Base-by-base conservation (phyloP, 1,284 basidiomycete species). In the Ganoderma lingzhi region DNA sequence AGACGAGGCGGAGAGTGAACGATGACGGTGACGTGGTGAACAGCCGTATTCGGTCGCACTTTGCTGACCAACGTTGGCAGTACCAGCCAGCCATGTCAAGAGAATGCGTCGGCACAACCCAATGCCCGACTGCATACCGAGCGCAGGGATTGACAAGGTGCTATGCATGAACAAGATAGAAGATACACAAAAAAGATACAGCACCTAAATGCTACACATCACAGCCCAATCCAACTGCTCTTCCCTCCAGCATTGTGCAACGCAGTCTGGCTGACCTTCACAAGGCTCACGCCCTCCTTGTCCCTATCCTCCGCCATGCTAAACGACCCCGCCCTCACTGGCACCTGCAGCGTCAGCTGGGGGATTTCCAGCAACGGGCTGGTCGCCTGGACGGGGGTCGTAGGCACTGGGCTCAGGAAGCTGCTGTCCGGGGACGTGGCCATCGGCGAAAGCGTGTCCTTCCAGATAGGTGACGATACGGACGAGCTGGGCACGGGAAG, bases 201-300 rank as follows among this genome's bases (percentile, higher is more conserved):
- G 14, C 39, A 67, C 61, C 51, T 59, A 42, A 28, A 61, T 44
- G 41, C 23, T 28, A 58, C 28, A 32, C 14, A 42, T 65, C 64
- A 82, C 45, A 98, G 82, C 15, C 96, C 96, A 74, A 98, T 96
- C 93, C 93, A 99, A 75, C 94, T 97, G 77, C 95, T 95, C 56
- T 93, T 84, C 1, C 97, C 97, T 0, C 90, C 89, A 0, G 96
- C 90, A 80, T 99, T 99, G 78, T 98, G 96, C 79, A 99, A 81
- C 70, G 88, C 87, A 28, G 95, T 96, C 83, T 98, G 96, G 3
- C 95, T 96, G 76, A 98, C 96, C 81, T 99, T 98, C 71, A 98
- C 86, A 44, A 86, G 77, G 5, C 80, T 83, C 63, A 78, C 75
- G 23, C 78, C 76, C 14, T 75, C 72, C 61, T 76, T 78, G 30